Evolutionary conservation across 305 asterid species (phyloP), one percentile per base, ranked within the genome.

Genomic region (Solanum aculeatissimum): DNA sequence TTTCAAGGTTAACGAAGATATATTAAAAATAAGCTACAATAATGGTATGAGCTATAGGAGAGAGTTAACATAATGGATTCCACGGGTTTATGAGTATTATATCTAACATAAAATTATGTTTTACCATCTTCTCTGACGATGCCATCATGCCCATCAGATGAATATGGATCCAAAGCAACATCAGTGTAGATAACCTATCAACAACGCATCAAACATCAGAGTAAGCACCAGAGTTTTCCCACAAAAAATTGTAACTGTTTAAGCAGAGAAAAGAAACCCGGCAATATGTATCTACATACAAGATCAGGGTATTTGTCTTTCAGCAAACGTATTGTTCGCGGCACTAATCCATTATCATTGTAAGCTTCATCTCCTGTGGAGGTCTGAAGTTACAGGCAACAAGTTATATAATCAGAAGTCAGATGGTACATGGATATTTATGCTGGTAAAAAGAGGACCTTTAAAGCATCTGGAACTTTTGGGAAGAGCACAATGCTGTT

Each of bases 101-200:
- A 74, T 23, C 81, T 74, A 83, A 49, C 45, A 72, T 49, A 11
- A 66, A 86, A 88, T 60, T 14, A 74, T 78, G 62, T 83, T 83
- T 87, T 92, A 97, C 98, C 98, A 85, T 95, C 99, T 91, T 97
- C 98, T 87, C 99, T 91, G 75, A 95, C 99, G 65, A 97, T 97
- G 82, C 99, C 99, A 85, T 97, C 98, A 86, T 95, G 99, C 77
- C 99, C 99, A 83, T 97, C 99, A 42, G 98, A 95, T 78, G 98
- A 95, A 89, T 97, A 95, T 77, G 98, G 98, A 92, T 95, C 98
- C 83, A 97, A 88, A 85, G 98, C 98, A 89, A 97, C 98, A 88
- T 95, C 99, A 19, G 98, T 97, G 85, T 95, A 95, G 83, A 97
- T 92, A 84, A 95, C 89, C 99, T 97, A 88, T 86, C 83, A 38